Conservation (phyloP, 371 early-diverging fungal genomes). For the Sporodiniella umbellata region DNA sequence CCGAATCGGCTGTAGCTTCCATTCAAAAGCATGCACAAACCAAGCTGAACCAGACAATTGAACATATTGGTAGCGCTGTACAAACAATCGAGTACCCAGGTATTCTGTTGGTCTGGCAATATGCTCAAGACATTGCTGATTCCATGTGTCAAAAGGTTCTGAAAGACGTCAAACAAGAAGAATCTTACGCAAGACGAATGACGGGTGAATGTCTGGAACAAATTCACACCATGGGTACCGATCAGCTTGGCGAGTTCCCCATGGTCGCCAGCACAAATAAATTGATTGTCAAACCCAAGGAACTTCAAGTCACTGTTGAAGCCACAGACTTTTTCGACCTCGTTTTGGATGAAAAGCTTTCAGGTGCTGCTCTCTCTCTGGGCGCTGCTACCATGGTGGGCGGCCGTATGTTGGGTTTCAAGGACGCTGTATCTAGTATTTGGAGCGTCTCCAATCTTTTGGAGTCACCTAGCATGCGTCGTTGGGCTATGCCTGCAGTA, state of each 20-base stretch:
- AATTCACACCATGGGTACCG: constrained; percentile 60
- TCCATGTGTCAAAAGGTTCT: constrained; percentile 64
- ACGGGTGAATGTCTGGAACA: constrained; percentile 58
- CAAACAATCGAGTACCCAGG: constrained; percentile 78
- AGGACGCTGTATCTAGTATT: constrained; percentile 40
- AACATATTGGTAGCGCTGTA: constrained; percentile 60
- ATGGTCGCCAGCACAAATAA: constrained; percentile 41
- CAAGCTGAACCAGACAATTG: constrained; percentile 55
- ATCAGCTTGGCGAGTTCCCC: constrained; percentile 45
- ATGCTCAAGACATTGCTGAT: constrained; percentile 75
- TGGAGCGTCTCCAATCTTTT: constrained; percentile 40
- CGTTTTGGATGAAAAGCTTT: constrained; percentile 55
- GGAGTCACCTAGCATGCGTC: constrained; percentile 32
- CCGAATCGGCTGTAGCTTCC: constrained; percentile 58
- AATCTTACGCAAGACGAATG: constrained; percentile 63
- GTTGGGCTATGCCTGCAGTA: constrained; percentile 39
- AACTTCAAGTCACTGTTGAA: constrained; percentile 56
- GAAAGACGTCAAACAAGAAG: constrained; percentile 63
- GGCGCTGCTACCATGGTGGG: constrained; percentile 47
- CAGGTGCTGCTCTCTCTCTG: constrained; percentile 38
- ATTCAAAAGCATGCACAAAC: constrained; percentile 54
- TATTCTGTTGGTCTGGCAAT: constrained; percentile 78
- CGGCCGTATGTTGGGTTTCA: constrained; percentile 45
- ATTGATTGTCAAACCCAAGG: constrained; percentile 42
- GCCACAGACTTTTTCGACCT: constrained; percentile 66